A percentile compares a stretch with the other conserved stretches of the same genome.
phyloP scores from a whole-genome alignment of 768 basidiomycete species.

The Sistotremastrum niveocremeum region DNA sequence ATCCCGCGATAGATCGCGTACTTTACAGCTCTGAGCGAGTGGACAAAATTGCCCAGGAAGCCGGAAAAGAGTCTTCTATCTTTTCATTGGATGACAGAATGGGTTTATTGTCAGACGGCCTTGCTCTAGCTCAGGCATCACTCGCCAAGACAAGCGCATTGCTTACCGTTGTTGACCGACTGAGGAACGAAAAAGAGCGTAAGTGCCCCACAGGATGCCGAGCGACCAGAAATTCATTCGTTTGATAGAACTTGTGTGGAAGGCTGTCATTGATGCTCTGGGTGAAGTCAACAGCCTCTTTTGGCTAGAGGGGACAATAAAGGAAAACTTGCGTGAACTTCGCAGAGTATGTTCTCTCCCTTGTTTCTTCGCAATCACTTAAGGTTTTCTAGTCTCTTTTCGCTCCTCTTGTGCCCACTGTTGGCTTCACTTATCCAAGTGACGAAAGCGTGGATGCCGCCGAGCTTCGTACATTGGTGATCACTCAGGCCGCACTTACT shows the following conservation, averaged over 20 bases:
- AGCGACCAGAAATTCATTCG: neutral
- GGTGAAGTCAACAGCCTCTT: constrained; percentile 45
- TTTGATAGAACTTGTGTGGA: constrained; percentile 68
- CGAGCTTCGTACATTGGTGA: constrained; percentile 62
- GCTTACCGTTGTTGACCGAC: constrained; percentile 54
- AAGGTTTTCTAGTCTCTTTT: constrained; percentile 37
- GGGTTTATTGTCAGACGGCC: constrained; percentile 74
- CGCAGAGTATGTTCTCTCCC: constrained; percentile 31
- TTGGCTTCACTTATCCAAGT: constrained; percentile 64
- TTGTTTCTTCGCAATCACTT: neutral
- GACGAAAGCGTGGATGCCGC: constrained; percentile 55
- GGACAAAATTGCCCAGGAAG: constrained; percentile 65
- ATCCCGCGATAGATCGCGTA: constrained; percentile 50
- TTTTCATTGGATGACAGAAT: constrained; percentile 81
- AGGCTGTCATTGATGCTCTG: constrained; percentile 48
- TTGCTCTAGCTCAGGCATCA: constrained; percentile 72
- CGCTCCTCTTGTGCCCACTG: constrained; percentile 58
- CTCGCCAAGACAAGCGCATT: constrained; percentile 63
- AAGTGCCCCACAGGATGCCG: constrained; percentile 15
- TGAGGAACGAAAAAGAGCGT: constrained; percentile 71
- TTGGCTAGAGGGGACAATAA: constrained; percentile 64
- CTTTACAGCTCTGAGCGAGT: constrained; percentile 74
- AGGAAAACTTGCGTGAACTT: constrained; percentile 44
- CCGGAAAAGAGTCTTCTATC: constrained; percentile 44
- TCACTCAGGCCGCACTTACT: constrained; percentile 38